phyloP scores from a whole-genome alignment of 257 asterid species.

The Sherardia arvensis region DNA sequence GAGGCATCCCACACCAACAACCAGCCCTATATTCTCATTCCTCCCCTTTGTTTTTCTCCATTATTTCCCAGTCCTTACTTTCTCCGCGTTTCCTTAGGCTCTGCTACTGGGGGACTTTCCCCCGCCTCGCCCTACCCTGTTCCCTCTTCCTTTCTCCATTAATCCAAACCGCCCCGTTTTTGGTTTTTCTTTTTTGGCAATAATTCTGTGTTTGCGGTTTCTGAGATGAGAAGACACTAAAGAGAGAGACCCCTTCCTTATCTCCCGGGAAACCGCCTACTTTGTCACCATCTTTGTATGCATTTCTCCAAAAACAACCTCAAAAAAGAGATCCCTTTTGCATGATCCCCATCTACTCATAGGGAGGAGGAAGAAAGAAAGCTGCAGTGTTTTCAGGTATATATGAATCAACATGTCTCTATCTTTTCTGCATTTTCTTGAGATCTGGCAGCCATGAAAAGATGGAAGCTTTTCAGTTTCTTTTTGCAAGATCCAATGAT shows the following conservation, averaged over 20 bases:
- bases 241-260: constrained; percentile 39
- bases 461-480: background rate
- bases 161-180: background rate
- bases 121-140: constrained; percentile 19
- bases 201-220: background rate
- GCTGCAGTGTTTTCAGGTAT: background rate
- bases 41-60: background rate
- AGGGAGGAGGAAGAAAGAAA: background rate
- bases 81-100: constrained; percentile 88
- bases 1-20: background rate
- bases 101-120: constrained; percentile 75
- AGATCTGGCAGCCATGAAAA: background rate
- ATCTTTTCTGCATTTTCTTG: background rate
- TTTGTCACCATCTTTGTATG: constrained; percentile 75
- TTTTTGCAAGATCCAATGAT: constrained; percentile 23
- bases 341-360: background rate
- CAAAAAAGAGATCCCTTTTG: too few relatives aligned
- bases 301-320: too few relatives aligned
- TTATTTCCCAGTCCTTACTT: constrained; percentile 9
- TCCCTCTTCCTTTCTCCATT: background rate
- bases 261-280: constrained; percentile 39
- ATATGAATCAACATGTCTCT: background rate
- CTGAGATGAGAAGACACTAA: background rate
- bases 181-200: background rate
- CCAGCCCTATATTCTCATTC: background rate